phyloP scores from a whole-genome alignment of 768 basidiomycete species.

The Galerina sulciceps region DNA sequence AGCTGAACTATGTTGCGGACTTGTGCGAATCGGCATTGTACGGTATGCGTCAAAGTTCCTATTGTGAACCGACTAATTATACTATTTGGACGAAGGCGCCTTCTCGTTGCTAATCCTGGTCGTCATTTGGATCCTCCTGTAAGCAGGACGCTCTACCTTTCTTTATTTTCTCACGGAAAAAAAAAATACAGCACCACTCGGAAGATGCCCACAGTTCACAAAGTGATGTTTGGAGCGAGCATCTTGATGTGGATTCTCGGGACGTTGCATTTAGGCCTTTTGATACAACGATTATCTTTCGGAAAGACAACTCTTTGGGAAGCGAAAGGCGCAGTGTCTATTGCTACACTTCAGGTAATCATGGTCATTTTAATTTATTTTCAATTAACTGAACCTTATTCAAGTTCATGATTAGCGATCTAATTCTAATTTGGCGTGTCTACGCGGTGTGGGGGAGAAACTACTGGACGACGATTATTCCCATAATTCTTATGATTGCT shows the following conservation, averaged over 20 bases:
- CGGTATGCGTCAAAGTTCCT: neutral
- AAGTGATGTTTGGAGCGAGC: neutral
- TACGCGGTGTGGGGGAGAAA: neutral
- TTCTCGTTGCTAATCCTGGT: neutral
- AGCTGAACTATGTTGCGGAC: slow-evolving; percentile 1
- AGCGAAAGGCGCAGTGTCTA: neutral
- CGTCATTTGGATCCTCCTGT: slow-evolving; percentile 1
- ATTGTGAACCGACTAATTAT: neutral
- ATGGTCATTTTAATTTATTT: neutral
- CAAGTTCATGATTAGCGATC: neutral
- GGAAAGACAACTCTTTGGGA: neutral
- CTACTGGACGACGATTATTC: neutral
- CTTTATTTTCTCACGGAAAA: neutral
- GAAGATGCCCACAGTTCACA: neutral
- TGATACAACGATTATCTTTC: neutral
- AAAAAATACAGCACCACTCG: neutral
- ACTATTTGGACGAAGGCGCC: neutral
- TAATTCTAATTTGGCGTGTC: neutral
- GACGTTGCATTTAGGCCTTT: neutral
- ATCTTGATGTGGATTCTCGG: neutral
- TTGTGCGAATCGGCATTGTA: neutral
- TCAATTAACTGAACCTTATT: neutral
- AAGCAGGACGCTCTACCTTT: neutral
- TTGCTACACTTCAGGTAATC: neutral
- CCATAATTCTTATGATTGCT: neutral